Evolutionary conservation across 768 basidiomycete species (phyloP), one percentile per base, ranked within the genome.

Genomic region (Austroboletus eburneus): DNA sequence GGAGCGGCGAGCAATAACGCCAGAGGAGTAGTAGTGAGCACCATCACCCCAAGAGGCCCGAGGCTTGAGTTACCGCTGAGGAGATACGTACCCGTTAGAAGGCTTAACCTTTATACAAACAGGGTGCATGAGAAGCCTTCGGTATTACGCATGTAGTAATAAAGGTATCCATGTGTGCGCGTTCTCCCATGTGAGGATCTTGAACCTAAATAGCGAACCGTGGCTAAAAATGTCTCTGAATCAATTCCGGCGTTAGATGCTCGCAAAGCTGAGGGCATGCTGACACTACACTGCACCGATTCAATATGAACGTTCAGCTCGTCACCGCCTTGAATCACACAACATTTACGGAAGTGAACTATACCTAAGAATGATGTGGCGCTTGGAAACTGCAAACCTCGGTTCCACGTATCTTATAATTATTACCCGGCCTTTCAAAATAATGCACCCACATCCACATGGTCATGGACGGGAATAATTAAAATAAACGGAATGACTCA

Each of bases 1-100:
- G 51, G 46, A 21, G 49, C 18, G 30, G 27, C 40, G 20, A 60
- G 25, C n/a, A n/a, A n/a, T 9, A 60, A 35, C 1, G 24, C 51
- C 10, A 45, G 40, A 1, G 63, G 25, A 12, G 48, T 27, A 5
- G 33, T 35, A 6, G 48, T 25, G 38, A 47, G 45, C 9, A 41
- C 14, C 61, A 60, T 62, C 32, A 30, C 35, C 39, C 32, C 23
- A 16, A 21, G 14, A 20, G 27, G 20, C 30, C 18, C 35, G 27
- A 27, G 27, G n/a, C 22, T 18, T 21, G n/a, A 39, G 16, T 21
- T 34, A 36, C 6, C 2, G 30, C 8, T 17, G 29, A 20, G 34
- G 33, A 5, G 17, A 36, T 17, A 23, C 30, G 25, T 24, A 21
- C 27, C 24, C 5, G 32, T 18, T 14, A 13, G 16, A 29, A 5